Base-by-base conservation (phyloP, 345 rosid genomes). In the Isatis tinctoria region DNA sequence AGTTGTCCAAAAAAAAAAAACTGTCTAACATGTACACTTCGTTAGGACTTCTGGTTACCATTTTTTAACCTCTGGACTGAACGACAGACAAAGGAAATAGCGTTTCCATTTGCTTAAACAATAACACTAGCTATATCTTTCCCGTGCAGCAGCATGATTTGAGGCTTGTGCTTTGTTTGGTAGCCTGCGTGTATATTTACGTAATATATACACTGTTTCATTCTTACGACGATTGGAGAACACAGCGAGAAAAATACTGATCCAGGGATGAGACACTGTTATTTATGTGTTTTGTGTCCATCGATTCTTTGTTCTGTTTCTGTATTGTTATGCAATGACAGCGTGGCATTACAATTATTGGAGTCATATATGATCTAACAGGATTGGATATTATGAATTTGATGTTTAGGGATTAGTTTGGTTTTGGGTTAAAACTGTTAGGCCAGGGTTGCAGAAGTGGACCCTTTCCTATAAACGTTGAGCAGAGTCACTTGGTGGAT, bases 361-460 rank as follows among this genome's bases (percentile, higher is more conserved):
- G 48, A 60, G 39, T 60, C 18, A 27, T 26, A 33, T 60, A 24
- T 60, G 9, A 33, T 57, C 24, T 4, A 57, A 10, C 69, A 14
- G 20, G 53, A 66, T 0, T 49, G 6, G 30, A 44, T 49, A 43
- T 30, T 13, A 18, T 30, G 73, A 56, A 18, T 8, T 11, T 28
- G 16, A 51, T 51, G 36, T 24, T 28, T 60, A 24, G 49, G 36
- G 64, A 28, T 67, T 49, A 27, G 39, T 39, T 71, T 71, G 39
- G 26, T 48, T 60, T 35, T 61, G 41, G 62, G 53, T 72, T 65
- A n/a, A 12, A 26, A 45, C 47, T 13, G 41, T 44, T 9, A 74
- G 27, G 60, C 24, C 4, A 75, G 64, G 18, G 77, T 30, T 39
- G 45, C 32, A 68, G 65, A 13, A 69, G 70, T 76, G 75, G 75